These are phyloP conservation scores for Waltergamsia citrina DNA, from an alignment of 2,329 filamentous ascomycete genomes.

Conservation along the genomic window DNA sequence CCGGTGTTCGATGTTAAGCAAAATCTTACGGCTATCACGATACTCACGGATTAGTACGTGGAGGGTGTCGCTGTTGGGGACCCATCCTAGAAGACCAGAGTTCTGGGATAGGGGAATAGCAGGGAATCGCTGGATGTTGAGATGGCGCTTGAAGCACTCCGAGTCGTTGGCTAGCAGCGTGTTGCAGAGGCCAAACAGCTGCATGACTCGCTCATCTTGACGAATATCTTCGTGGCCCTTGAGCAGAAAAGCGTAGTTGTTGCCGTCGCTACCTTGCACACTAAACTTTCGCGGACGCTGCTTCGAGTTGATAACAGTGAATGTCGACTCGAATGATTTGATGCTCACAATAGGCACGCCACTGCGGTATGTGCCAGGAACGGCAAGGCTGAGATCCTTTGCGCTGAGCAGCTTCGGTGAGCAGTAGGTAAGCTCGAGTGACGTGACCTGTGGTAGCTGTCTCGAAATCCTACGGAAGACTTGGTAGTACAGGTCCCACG, in stretches of 20 bases:
- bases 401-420: constrained; percentile 86
- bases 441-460: constrained; percentile 86
- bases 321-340: constrained; percentile 78
- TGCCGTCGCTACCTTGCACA: constrained; percentile 81
- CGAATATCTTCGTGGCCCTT: constrained; percentile 99
- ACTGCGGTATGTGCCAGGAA: constrained; percentile 90
- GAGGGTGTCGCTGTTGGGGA: constrained; percentile 93
- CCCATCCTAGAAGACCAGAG: constrained; percentile 91
- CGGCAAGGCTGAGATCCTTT: constrained; percentile 78
- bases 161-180: constrained; percentile 88
- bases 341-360: constrained; percentile 72
- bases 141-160: constrained; percentile 92
- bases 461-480: constrained; percentile 93
- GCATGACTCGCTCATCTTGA: constrained; percentile 98
- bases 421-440: constrained; percentile 90
- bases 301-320: constrained; percentile 92
- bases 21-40: constrained; percentile 89
- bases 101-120: constrained; percentile 96
- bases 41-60: constrained; percentile 97
- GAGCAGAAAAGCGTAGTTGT: constrained; percentile 76
- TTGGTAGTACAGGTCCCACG: constrained; percentile 98
- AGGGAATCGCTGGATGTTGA: constrained; percentile 92
- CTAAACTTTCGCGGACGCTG: constrained; percentile 87
- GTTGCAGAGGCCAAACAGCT: constrained; percentile 95
- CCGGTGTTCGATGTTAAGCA: constrained; percentile 97